A percentile compares a stretch with the other conserved stretches of the same genome.
These are phyloP conservation scores for Suhomyces bribrorum DNA, from an alignment of 1,139 yeast species.

Conservation along the genomic window DNA sequence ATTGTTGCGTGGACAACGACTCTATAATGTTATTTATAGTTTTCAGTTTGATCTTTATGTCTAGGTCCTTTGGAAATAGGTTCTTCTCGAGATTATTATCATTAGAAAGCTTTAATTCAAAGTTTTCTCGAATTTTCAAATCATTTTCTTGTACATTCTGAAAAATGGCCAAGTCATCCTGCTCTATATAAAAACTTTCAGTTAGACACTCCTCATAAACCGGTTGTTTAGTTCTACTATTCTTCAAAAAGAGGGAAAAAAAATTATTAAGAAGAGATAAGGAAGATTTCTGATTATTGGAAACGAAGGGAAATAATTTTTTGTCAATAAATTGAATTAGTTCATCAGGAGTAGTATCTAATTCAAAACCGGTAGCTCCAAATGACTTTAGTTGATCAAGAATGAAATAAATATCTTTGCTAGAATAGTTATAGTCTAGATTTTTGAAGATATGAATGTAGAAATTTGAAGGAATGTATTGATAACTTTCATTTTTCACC, in stretches of 20 bases:
- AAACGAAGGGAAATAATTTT: constrained; percentile 4
- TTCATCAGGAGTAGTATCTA: background rate
- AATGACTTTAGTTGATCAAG: constrained; percentile 1
- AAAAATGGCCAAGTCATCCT: too few relatives aligned
- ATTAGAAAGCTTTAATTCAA: background rate
- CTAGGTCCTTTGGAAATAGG: constrained; percentile 2
- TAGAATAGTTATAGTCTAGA: constrained; percentile 8
- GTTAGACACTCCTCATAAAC: background rate
- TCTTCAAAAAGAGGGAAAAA: background rate
- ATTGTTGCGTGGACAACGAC: too few relatives aligned
- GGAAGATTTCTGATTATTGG: background rate
- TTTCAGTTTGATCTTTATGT: background rate
- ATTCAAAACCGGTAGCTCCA: background rate
- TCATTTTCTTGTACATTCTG: background rate
- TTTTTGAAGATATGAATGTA: constrained; percentile 7
- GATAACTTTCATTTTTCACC: constrained; percentile 7
- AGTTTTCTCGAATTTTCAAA: background rate
- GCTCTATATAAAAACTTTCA: background rate
- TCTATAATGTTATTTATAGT: too few relatives aligned
- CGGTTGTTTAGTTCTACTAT: background rate
- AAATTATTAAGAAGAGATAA: constrained; percentile 1
- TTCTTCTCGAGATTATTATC: constrained; percentile 2
- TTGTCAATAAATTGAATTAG: constrained; percentile 4
- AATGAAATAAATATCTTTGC: constrained; percentile 10
- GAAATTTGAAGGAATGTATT: constrained; percentile 1